Base-by-base conservation (phyloP, 2,329 filamentous ascomycete genomes). In the Saccharata proteae region DNA sequence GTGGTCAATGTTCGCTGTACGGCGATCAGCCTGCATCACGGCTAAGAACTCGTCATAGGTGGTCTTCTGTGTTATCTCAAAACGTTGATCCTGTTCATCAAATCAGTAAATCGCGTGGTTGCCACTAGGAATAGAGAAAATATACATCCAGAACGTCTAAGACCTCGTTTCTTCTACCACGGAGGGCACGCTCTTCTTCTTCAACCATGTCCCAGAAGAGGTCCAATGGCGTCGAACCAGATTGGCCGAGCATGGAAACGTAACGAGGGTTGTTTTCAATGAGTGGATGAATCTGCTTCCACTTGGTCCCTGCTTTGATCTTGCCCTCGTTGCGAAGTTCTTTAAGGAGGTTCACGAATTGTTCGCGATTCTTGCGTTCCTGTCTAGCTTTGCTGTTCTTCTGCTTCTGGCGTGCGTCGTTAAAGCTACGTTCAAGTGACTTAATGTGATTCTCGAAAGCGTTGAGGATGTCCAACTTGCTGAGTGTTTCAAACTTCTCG, bases 381-480 rank as follows among this genome's bases (percentile, higher is more conserved):
- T 77, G 72, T 38, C 90, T 77, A 34, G 75, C 71, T 56, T 81
- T 88, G 44, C 71, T 70, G 38, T 77, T 78, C 62, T 93, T 93
- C 47, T 90, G 77, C 44, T 82, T 75, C 57, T 98, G 90, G 40
- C 82, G 79, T 28, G 77, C 73, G 51, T 94, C 85, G 57, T 96
- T 96, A 62, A 93, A 86, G 31, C 75, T 74, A 39, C 85, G 80
- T 58, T 98, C 90, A 41, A 96, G 69, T 36, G 77, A 71, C 59
- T 92, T 93, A 64, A 96, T 90, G 52, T 96, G 88, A 48, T 80
- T 84, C 61, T 96, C 85, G 57, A 96, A 98, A 38, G 81, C 80
- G 48, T 75, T 85, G 61, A 98, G 69, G 52, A 96, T 74, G 57
- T 98, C 90, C 59, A 82, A 80, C 52, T 85, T 84, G 60, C 68